These are phyloP conservation scores for Calonectria naviculata DNA, from an alignment of 2,329 filamentous ascomycete genomes.

Conservation along the genomic window DNA sequence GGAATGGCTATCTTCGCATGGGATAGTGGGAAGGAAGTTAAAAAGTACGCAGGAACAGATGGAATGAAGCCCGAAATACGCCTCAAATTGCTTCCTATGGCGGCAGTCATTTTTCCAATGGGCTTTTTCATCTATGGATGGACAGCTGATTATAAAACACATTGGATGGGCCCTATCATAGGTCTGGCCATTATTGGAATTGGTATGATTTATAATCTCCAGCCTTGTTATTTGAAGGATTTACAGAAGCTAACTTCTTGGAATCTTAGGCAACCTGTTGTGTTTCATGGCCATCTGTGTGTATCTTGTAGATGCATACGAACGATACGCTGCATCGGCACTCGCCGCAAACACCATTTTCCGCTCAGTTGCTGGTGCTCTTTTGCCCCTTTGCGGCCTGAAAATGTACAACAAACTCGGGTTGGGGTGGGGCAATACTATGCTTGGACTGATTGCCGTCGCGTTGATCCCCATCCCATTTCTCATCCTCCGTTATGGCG, in stretches of 20 bases:
- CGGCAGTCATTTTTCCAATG: constrained; percentile 14
- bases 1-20: constrained; percentile 24
- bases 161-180: constrained; percentile 28
- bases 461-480: constrained; percentile 53
- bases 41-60: background rate
- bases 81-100: constrained; percentile 20
- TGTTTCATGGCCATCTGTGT: constrained; percentile 27
- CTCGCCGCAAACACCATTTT: constrained; percentile 29
- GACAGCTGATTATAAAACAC: constrained; percentile 27
- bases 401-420: constrained; percentile 43
- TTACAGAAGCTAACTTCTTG: background rate
- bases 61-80: constrained; percentile 20
- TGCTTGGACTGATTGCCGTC: constrained; percentile 53
- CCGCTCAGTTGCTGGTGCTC: constrained; percentile 10
- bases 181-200: constrained; percentile 23
- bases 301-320: constrained; percentile 29
- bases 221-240: too few species aligned
- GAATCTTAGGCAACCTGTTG: constrained; percentile 6
- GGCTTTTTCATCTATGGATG: constrained; percentile 31
- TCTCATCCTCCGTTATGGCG: constrained; percentile 52
- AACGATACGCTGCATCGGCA: constrained; percentile 24
- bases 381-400: constrained; percentile 24
- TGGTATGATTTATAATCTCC: background rate
- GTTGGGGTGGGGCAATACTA: constrained; percentile 58
- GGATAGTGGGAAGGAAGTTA: constrained; percentile 19